Conservation (phyloP, 2,329 filamentous ascomycete genomes). For the Trichoderma cornu-damae region DNA sequence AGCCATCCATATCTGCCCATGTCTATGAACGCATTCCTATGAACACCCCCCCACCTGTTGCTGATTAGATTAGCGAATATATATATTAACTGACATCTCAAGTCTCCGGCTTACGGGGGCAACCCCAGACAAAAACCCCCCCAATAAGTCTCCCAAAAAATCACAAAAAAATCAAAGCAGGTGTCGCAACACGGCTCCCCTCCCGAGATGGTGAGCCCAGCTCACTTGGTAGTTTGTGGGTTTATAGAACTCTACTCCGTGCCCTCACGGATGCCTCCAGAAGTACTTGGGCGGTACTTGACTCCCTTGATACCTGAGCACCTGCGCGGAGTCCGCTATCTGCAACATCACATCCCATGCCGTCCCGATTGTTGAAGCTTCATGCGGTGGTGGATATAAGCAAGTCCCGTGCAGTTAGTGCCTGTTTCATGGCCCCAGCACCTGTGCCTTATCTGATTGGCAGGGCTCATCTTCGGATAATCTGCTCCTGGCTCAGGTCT, state of each 20-base stretch:
- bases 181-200: no score
- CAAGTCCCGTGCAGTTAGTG: background rate
- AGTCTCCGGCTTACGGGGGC: background rate
- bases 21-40: background rate
- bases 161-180: no score
- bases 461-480: background rate
- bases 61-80: conserved; percentile 3
- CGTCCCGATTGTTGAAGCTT: no score
- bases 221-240: no score
- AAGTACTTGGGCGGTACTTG: no score
- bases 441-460: background rate
- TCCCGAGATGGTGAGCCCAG: no score
- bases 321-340: background rate
- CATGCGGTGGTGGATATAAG: background rate
- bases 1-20: background rate
- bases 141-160: no score
- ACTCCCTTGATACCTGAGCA: background rate
- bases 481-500: background rate
- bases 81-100: background rate
- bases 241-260: no score
- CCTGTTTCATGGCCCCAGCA: conserved; percentile 9
- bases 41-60: background rate
- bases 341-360: no score
- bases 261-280: no score
- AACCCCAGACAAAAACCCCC: no score